Conservation (phyloP, 1,284 basidiomycete species). For the Golubevia pallescens region DNA sequence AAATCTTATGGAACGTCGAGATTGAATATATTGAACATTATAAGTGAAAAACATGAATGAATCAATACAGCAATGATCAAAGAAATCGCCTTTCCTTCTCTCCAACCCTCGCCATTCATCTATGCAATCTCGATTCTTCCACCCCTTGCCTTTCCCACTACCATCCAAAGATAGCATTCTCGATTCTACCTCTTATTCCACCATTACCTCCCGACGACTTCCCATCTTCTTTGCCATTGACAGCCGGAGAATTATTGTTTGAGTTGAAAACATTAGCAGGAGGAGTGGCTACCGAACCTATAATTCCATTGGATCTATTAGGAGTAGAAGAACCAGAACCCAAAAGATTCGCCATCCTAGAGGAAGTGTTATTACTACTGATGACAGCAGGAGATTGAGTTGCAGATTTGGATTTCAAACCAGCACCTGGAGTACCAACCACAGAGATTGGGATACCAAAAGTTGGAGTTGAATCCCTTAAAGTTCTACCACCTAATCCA, state of each 20-base stretch:
- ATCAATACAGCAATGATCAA: too few species aligned
- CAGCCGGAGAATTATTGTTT: too few species aligned
- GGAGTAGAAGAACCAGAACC: conserved; percentile 2
- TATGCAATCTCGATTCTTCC: too few species aligned
- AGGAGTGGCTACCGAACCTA: background rate
- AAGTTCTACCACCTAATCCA: background rate
- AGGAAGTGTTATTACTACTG: background rate
- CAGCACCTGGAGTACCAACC: conserved; percentile 6
- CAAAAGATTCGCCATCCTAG: background rate
- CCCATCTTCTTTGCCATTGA: too few species aligned
- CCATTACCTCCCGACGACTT: background rate
- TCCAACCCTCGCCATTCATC: too few species aligned
- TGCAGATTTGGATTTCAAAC: background rate
- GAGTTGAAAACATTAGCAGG: background rate
- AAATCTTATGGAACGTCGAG: too few species aligned
- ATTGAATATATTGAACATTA: too few species aligned
- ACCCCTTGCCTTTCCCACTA: too few species aligned
- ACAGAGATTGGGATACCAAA: conserved; percentile 8
- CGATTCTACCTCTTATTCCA: conserved; percentile 9
- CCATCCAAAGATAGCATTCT: conserved; percentile 15
- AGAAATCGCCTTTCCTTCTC: too few species aligned
- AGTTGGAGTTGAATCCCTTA: conserved; percentile 3
- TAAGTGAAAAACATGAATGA: too few species aligned
- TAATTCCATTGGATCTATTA: background rate
- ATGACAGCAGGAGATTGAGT: background rate